phyloP scores from a whole-genome alignment of 441 rosid species.

The Kokia cookei region DNA sequence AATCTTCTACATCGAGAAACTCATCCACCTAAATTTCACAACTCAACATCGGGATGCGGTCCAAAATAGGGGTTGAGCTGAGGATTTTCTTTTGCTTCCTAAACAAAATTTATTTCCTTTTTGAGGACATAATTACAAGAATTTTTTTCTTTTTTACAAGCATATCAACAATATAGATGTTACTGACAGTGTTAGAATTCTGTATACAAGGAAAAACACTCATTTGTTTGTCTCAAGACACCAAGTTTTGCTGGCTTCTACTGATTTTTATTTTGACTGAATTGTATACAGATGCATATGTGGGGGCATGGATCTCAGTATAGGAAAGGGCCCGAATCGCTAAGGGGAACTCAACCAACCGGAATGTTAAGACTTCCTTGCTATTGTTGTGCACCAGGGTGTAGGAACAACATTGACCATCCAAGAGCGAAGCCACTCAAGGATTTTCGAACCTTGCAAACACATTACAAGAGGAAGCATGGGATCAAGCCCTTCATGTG shows the following conservation, averaged over 20 bases:
- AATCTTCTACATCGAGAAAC: background rate
- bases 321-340: constrained; percentile 44
- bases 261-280: background rate
- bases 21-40: background rate
- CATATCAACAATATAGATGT: background rate
- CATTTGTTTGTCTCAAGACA: background rate
- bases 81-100: background rate
- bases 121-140: background rate
- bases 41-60: background rate
- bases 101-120: background rate
- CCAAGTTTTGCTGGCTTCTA: background rate
- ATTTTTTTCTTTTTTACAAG: background rate
- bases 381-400: constrained; percentile 13
- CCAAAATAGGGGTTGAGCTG: background rate
- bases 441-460: constrained; percentile 13
- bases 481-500: constrained; percentile 12
- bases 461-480: constrained; percentile 15
- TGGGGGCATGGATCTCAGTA: constrained; percentile 81
- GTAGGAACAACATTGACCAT: constrained; percentile 13
- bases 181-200: too few relatives aligned
- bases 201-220: background rate
- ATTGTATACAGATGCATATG: constrained; percentile 56
- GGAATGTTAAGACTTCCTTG: constrained; percentile 15
- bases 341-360: constrained; percentile 8
- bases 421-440: constrained; percentile 15